phyloP scores from a whole-genome alignment of 805 yeast genomes.

The Sugiyamaella boreocaroliniensis region DNA sequence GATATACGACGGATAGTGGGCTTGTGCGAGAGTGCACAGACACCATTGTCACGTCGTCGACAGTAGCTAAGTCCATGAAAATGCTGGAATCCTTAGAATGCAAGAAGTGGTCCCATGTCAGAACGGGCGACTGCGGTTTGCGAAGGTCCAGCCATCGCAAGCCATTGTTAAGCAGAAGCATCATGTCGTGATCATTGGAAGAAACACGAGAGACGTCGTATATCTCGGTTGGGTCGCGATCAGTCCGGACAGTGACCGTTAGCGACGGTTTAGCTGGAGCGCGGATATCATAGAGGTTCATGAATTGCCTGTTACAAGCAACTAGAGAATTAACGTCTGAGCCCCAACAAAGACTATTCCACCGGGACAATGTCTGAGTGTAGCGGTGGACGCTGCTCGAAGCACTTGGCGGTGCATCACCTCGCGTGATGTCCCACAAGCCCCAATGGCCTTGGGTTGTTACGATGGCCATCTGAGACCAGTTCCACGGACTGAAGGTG shows the following conservation, averaged over 20 bases:
- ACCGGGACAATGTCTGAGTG: slow-evolving; percentile 5
- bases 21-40: slow-evolving; percentile 29
- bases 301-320: slow-evolving; percentile 17
- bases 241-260: neutral
- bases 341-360: slow-evolving; percentile 9
- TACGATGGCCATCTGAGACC: slow-evolving; percentile 29
- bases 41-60: slow-evolving; percentile 20
- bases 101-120: slow-evolving; percentile 71
- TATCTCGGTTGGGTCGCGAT: neutral
- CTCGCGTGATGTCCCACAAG: slow-evolving; percentile 26
- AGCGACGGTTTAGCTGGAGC: neutral
- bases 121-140: slow-evolving; percentile 37
- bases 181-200: slow-evolving; percentile 32
- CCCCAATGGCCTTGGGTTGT: slow-evolving; percentile 42
- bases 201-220: slow-evolving; percentile 13
- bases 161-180: slow-evolving; percentile 62
- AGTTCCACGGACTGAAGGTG: slow-evolving; percentile 33
- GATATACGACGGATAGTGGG: slow-evolving; percentile 32
- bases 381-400: neutral
- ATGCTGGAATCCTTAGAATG: slow-evolving; percentile 50
- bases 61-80: slow-evolving; percentile 31
- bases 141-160: slow-evolving; percentile 44
- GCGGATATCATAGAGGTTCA: slow-evolving; percentile 5
- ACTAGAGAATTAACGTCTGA: slow-evolving; percentile 3
- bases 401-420: neutral